These are phyloP conservation scores for Globisporangium spiculum DNA, from an alignment of 352 stramenopile species.

Conservation along the genomic window DNA sequence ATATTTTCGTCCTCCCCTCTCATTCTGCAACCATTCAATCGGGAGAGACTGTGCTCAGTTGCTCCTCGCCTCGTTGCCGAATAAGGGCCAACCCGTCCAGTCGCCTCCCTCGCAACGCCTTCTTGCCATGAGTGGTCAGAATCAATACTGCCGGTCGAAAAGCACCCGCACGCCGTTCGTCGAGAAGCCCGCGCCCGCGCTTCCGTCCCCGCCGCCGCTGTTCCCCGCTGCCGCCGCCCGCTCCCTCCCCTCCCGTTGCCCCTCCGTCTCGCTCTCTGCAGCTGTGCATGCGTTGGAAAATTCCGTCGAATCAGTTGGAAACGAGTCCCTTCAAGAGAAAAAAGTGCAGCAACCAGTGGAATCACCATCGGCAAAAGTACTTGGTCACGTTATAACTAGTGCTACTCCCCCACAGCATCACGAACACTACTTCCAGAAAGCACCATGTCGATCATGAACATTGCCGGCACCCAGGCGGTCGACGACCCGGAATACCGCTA, in stretches of 20 bases:
- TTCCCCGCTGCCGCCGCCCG: no score
- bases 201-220: neutral
- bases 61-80: neutral
- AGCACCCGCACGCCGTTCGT: slow-evolving; percentile 3
- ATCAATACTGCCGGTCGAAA: slow-evolving; percentile 12
- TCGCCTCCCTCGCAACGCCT: neutral
- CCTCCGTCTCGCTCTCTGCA: slow-evolving; percentile 27
- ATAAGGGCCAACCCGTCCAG: neutral
- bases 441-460: slow-evolving; percentile 89
- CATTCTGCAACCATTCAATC: neutral
- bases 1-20: neutral
- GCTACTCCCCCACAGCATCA: slow-evolving; percentile 3
- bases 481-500: slow-evolving; percentile 97
- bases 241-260: neutral
- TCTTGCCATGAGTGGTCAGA: neutral
- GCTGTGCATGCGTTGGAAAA: slow-evolving; percentile 90
- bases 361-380: slow-evolving; percentile 22
- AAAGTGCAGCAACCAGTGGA: slow-evolving; percentile 36
- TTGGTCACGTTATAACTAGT: slow-evolving; percentile 36
- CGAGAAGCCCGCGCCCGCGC: neutral
- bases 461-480: slow-evolving; percentile 86
- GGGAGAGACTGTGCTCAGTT: neutral
- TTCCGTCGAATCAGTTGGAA: slow-evolving; percentile 66
- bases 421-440: neutral
- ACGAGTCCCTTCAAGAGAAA: slow-evolving; percentile 83